phyloP scores from a whole-genome alignment of 352 stramenopile genomes.

The Pythium oligandrum region DNA sequence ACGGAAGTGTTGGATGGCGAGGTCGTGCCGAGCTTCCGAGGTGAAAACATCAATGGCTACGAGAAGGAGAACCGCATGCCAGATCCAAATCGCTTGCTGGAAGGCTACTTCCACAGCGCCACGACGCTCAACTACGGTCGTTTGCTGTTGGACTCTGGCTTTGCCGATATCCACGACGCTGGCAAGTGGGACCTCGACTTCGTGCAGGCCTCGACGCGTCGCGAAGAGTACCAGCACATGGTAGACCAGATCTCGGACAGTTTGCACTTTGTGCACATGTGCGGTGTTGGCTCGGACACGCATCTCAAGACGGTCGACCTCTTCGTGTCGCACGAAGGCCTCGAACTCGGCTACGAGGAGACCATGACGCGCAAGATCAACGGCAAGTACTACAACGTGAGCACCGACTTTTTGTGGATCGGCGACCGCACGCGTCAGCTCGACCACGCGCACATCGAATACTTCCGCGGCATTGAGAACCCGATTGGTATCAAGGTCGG shows the following conservation, averaged over 20 bases:
- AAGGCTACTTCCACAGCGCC: slow-evolving; percentile 97
- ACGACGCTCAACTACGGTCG: slow-evolving; percentile 97
- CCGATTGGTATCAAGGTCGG: slow-evolving; percentile 98
- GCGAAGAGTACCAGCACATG: slow-evolving; percentile 94
- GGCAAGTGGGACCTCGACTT: slow-evolving; percentile 98
- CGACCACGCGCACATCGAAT: slow-evolving; percentile 98
- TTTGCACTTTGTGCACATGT: slow-evolving; percentile 95
- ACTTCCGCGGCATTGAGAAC: slow-evolving; percentile 97
- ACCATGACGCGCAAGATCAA: slow-evolving; percentile 94
- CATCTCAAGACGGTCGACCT: slow-evolving; percentile 95
- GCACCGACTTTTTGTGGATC: slow-evolving; percentile 98
- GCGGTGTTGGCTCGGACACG: slow-evolving; percentile 90
- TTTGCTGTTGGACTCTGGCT: slow-evolving; percentile 92
- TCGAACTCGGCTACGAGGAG: slow-evolving; percentile 97
- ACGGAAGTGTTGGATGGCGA: slow-evolving; percentile 94
- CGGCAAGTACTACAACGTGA: slow-evolving; percentile 97
- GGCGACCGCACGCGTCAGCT: slow-evolving; percentile 97
- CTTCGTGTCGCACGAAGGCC: slow-evolving; percentile 98
- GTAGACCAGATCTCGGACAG: slow-evolving; percentile 96
- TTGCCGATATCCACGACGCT: slow-evolving; percentile 95
- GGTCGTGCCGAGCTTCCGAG: slow-evolving; percentile 93
- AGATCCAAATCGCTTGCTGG: slow-evolving; percentile 92
- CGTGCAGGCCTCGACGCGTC: slow-evolving; percentile 93
- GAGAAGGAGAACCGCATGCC: slow-evolving; percentile 90
- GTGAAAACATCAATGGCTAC: slow-evolving; percentile 98